Conservation (phyloP, 148 eudicot species). For the Persicaria maculosa region DNA sequence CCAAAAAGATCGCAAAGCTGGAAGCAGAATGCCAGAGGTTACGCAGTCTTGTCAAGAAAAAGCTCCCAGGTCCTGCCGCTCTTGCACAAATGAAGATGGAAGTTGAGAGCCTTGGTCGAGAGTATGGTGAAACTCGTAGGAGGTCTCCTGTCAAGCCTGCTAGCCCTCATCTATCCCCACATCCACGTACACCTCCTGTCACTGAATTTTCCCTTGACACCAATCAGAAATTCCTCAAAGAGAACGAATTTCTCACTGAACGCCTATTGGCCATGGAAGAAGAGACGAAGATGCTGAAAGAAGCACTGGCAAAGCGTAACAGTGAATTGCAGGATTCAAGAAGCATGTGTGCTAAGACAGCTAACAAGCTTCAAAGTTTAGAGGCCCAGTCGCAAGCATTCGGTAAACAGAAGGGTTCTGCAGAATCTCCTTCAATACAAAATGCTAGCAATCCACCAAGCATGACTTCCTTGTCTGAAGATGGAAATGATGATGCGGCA, state of each 20-base stretch:
- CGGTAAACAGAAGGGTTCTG: slow-evolving; percentile 37
- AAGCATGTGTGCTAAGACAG: slow-evolving; percentile 72
- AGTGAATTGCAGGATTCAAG: slow-evolving; percentile 89
- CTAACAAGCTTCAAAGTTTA: slow-evolving; percentile 76
- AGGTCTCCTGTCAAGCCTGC: slow-evolving; percentile 74
- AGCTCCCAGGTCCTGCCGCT: slow-evolving; percentile 98
- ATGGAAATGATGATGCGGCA: slow-evolving; percentile 71
- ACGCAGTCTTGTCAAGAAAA: slow-evolving; percentile 91
- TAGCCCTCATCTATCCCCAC: slow-evolving; percentile 51
- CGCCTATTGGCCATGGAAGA: slow-evolving; percentile 83
- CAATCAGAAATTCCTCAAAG: slow-evolving; percentile 62
- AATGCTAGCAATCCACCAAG: slow-evolving; percentile 57
- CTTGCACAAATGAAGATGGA: slow-evolving; percentile 97
- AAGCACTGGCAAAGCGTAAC: slow-evolving; percentile 83
- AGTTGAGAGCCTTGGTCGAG: slow-evolving; percentile 83
- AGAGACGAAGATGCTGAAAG: slow-evolving; percentile 95
- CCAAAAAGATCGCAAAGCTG: slow-evolving; percentile 79
- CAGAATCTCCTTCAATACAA: slow-evolving; percentile 37
- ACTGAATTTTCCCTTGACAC: slow-evolving; percentile 69
- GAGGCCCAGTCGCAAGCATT: slow-evolving; percentile 51
- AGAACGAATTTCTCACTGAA: slow-evolving; percentile 75
- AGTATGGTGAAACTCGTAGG: slow-evolving; percentile 67
- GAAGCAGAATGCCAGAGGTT: slow-evolving; percentile 97
- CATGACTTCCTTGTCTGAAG: slow-evolving; percentile 68
- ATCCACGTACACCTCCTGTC: slow-evolving; percentile 25